phyloP scores from a whole-genome alignment of 2,329 filamentous ascomycete species.

The Fusarium acutatum region DNA sequence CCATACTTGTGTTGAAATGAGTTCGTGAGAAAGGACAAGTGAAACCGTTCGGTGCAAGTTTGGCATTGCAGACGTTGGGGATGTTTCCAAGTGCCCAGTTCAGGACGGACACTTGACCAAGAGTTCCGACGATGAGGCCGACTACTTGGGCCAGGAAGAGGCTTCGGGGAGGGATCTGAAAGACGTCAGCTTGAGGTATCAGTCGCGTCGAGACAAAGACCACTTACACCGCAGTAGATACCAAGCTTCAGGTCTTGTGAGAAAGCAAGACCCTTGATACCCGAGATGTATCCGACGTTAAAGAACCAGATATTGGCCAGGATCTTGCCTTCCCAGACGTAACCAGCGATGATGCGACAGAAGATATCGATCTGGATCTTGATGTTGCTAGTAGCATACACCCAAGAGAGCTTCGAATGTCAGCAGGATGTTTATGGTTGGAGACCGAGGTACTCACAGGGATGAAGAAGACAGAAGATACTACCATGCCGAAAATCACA shows the following conservation, averaged over 20 bases:
- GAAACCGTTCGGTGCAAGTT: conserved; percentile 56
- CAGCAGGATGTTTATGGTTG: neutral
- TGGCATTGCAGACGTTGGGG: conserved; percentile 54
- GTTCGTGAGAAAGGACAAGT: conserved; percentile 48
- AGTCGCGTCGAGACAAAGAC: fast-evolving
- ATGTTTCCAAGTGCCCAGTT: conserved; percentile 56
- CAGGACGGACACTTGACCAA: conserved; percentile 54
- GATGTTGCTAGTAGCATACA: conserved; percentile 53
- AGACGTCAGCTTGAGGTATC: neutral
- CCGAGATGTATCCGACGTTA: conserved; percentile 51
- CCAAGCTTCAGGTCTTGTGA: conserved; percentile 57
- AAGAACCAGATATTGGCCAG: conserved; percentile 51
- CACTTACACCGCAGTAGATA: conserved; percentile 47
- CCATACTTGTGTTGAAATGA: conserved; percentile 62
- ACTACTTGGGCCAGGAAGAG: conserved; percentile 55
- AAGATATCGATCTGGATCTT: conserved; percentile 56
- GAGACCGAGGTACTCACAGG: conserved; percentile 23
- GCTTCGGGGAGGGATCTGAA: conserved; percentile 52
- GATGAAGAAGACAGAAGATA: conserved; percentile 43
- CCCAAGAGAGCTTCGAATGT: conserved; percentile 40
- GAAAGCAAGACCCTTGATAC: conserved; percentile 53
- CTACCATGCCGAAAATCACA: conserved; percentile 39
- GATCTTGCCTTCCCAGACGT: conserved; percentile 55
- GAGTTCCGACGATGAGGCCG: conserved; percentile 53
- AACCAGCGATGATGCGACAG: conserved; percentile 55